Evolutionary conservation across 768 basidiomycete species (phyloP), one percentile per base, ranked within the genome.

Genomic region (Saitozyma podzolica): DNA sequence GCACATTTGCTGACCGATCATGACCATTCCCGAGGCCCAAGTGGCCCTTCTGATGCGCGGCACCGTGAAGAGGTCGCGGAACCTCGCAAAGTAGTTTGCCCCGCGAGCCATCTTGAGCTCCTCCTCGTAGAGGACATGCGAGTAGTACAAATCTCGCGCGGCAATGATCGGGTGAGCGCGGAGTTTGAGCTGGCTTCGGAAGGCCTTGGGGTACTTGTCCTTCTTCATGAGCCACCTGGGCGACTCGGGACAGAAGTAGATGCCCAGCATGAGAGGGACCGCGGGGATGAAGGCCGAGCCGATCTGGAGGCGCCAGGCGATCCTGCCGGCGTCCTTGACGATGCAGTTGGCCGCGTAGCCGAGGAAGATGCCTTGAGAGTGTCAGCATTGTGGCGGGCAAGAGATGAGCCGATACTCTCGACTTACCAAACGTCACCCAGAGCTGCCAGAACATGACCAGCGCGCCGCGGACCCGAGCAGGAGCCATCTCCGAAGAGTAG

Each of bases 381-480:
- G 17, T 61, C 41, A 61, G 54, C 47, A n/a, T 14, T 1, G 10
- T 37, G n/a, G 13, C 43, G 19, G 43, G 87, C 20, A 20, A 59
- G 47, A 61, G 77, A 78, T 10, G 73, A 68, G 54, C 64, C 68
- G 67, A 78, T 77, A 54, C 80, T 79, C 48, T 76, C 59, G 63
- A 78, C 76, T 54, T 79, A 82, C 50, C 54, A 40, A 55, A 55
- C 8, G 54, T 17, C 41, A 56, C 54, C 41, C 79, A 80, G 0
- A 81, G 71, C 48, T 81, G 82, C 91, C 92, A 95, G 73, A 86
- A 89, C 92, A 94, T 94, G 62, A 92, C 90, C 41, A 94, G 85
- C 1, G 88, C 91, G 61, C 92, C 93, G 70, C 93, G 87, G 60
- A 97, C 91, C 10, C 81, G 80, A 0, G 92, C 86, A 0, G 93